Evolutionary conservation across 441 rosid genomes (phyloP), one percentile per base, ranked within the genome.

Genomic region (Gossypium davidsonii): DNA sequence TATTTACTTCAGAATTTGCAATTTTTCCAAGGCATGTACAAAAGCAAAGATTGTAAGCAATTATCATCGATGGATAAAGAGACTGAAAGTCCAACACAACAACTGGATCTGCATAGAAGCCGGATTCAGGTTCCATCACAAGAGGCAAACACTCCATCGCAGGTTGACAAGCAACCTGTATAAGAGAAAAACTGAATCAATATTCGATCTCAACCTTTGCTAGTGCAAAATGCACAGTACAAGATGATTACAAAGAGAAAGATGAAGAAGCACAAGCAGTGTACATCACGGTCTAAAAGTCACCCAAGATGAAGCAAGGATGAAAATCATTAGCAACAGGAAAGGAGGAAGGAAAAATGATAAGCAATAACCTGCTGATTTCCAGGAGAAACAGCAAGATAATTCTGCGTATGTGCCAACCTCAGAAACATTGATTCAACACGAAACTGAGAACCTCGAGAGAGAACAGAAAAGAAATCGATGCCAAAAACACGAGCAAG

Each of bases 111-210:
- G 86, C 86, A 80, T 90, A 95, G 82, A 95, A 95, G 60, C 93
- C 91, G 75, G 99, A 96, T 82, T 90, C 97, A 21, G 98, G 97
- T 78, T 96, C 99, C 99, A 96, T 96, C 73, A 96, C 99, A 65
- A 96, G 93, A 75, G 99, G 97, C 73, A 96, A 62, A 79, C 99
- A 96, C 85, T 93, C 97, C 99, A 96, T 96, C 64, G 98, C 99
- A 68, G 99, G 98, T 79, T 96, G 99, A 79, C 91, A 90, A 81
- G 99, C 98, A 82, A 96, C 99, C 99, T 95, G 75, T 53, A 83
- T 15, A 75, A 76, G 73, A 65, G 53, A 56, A 65, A 67, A 52
- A 28, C 37, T 37, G 37, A 53, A 25, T 77, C 51, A 72, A 74
- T 8, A 57, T 67, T 61, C 68, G 42, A 61, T 53, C 76, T 61